phyloP scores from a whole-genome alignment of 352 stramenopile genomes.

The Globisporangium paroecandrum region DNA sequence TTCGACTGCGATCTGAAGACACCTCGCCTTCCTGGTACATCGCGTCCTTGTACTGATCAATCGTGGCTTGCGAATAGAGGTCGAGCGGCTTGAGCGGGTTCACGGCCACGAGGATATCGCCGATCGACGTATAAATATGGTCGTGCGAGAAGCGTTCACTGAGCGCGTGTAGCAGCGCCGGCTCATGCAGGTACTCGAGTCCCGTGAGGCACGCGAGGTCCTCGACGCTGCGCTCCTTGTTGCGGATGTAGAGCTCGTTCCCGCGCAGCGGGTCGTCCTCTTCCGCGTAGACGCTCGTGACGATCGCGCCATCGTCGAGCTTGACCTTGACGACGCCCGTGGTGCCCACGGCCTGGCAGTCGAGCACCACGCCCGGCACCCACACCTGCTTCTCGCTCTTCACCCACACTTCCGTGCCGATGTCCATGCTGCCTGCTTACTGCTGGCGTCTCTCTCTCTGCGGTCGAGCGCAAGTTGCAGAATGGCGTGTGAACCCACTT shows the following conservation, averaged over 20 bases:
- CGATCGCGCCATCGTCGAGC: conserved; percentile 31
- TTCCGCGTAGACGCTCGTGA: conserved; percentile 36
- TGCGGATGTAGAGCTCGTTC: conserved; percentile 65
- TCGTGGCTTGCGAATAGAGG: conserved; percentile 54
- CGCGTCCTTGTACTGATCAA: conserved; percentile 64
- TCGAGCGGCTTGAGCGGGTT: conserved; percentile 81
- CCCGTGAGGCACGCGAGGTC: conserved; percentile 63
- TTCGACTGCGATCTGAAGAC: conserved; percentile 6
- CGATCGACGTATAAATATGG: conserved; percentile 87
- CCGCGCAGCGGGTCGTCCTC: conserved; percentile 23
- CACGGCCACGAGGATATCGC: conserved; percentile 79
- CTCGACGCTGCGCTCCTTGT: conserved; percentile 52
- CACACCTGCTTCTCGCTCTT: conserved; percentile 64
- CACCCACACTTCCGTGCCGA: conserved; percentile 82
- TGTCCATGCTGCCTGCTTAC: conserved; percentile 46
- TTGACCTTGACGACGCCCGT: conserved; percentile 46
- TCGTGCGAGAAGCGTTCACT: conserved; percentile 69
- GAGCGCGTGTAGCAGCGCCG: conserved; percentile 76
- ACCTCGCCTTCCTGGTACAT: conserved; percentile 26
- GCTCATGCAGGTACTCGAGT: conserved; percentile 83
- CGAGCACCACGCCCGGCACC: conserved; percentile 61
- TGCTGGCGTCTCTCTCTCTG: not conserved
- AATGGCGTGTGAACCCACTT: conserved; percentile 1
- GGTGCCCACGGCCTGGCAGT: conserved; percentile 44
- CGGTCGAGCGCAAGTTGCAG: not conserved